phyloP scores from a whole-genome alignment of 169 alveolate genomes.

The Perkinsus chesapeaki region DNA sequence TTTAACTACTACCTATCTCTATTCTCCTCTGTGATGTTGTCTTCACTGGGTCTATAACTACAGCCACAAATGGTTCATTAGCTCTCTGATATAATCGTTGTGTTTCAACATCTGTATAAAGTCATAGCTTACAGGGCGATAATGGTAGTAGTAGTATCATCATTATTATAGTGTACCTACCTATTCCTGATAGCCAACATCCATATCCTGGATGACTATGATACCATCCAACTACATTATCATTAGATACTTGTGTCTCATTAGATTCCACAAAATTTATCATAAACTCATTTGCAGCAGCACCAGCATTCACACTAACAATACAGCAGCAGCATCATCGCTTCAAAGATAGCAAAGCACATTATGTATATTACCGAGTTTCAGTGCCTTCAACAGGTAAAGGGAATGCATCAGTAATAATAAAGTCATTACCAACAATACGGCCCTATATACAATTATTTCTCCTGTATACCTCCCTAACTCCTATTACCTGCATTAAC shows the following conservation, averaged over 20 bases:
- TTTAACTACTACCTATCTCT: conserved; percentile 30
- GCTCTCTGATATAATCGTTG: conserved; percentile 43
- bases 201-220: conserved; percentile 73
- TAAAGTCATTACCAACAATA: conserved; percentile 48
- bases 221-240: conserved; percentile 64
- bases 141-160: background rate
- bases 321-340: too few relatives aligned
- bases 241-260: conserved; percentile 49
- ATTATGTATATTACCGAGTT: conserved; percentile 51
- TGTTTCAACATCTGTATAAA: conserved; percentile 37
- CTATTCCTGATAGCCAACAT: conserved; percentile 66
- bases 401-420: conserved; percentile 61
- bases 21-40: conserved; percentile 59
- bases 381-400: conserved; percentile 72
- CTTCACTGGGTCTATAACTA: conserved; percentile 64
- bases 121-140: background rate
- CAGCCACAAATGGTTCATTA: conserved; percentile 53
- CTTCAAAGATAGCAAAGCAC: too few relatives aligned
- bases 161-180: background rate
- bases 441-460: conserved; percentile 33
- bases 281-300: conserved; percentile 50
- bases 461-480: background rate
- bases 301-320: too few relatives aligned
- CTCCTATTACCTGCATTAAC: conserved; percentile 31
- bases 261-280: conserved; percentile 33